Conservation (phyloP, 257 asterid genomes). For the Scutellaria baicalensis region DNA sequence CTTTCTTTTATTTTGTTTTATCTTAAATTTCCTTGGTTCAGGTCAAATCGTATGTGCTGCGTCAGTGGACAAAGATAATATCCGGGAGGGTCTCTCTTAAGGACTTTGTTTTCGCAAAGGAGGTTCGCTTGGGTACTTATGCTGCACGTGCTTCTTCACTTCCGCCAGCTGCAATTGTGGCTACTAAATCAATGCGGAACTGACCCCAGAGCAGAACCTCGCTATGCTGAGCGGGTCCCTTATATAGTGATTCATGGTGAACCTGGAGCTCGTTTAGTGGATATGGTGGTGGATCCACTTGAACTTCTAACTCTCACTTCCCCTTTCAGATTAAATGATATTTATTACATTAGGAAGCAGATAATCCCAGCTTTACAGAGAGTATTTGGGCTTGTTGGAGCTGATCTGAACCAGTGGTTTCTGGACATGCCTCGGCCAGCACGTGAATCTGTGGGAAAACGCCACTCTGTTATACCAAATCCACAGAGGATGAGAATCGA, state of each 20-base stretch:
- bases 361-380: constrained; percentile 88
- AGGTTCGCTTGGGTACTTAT: constrained; percentile 94
- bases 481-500: constrained; percentile 70
- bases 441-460: constrained; percentile 53
- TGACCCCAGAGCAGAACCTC: constrained; percentile 96
- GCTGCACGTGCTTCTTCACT: constrained; percentile 55
- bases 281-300: constrained; percentile 86
- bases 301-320: constrained; percentile 68
- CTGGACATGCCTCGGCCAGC: constrained; percentile 80
- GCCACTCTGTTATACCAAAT: constrained; percentile 34
- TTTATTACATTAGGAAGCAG: constrained; percentile 84
- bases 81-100: constrained; percentile 80
- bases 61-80: constrained; percentile 85
- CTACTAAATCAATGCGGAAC: constrained; percentile 69
- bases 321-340: constrained; percentile 73
- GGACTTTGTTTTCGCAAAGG: constrained; percentile 94
- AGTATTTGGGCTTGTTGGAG: constrained; percentile 87
- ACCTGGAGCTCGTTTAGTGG: constrained; percentile 88
- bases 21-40: constrained; percentile 18
- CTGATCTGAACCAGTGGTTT: constrained; percentile 82
- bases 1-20: neutral
- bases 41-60: constrained; percentile 68
- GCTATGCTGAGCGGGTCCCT: constrained; percentile 92
- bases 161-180: constrained; percentile 97
- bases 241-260: constrained; percentile 91